Evolutionary conservation across 2,329 filamentous ascomycete species (phyloP).

Genomic region (Fusarium continuum): DNA sequence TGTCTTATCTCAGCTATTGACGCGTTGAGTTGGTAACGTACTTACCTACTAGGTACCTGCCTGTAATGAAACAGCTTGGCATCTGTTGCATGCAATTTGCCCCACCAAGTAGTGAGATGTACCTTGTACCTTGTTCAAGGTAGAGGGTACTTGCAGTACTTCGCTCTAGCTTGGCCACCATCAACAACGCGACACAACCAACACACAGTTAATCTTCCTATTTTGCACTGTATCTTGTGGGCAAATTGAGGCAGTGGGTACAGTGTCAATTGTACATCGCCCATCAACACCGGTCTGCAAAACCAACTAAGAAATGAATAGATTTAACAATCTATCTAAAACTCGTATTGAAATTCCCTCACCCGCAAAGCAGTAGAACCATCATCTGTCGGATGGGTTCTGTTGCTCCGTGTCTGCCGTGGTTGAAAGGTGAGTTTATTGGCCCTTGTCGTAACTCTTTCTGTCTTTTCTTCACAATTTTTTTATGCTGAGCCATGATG

Average conservation of each 20-base stretch:
- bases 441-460: neutral
- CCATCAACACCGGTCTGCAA: neutral
- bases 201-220: slow-evolving; percentile 4
- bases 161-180: slow-evolving; percentile 6
- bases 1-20: slow-evolving; percentile 16
- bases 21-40: slow-evolving; percentile 9
- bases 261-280: neutral
- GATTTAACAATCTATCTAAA: slow-evolving; percentile 1
- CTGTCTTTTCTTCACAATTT: neutral
- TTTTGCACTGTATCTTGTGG: slow-evolving; percentile 3
- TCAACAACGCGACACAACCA: slow-evolving; percentile 9
- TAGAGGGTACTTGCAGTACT: slow-evolving; percentile 17
- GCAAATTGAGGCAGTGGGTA: no score
- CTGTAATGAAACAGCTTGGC: slow-evolving; percentile 31
- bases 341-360: slow-evolving; percentile 23
- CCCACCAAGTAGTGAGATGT: slow-evolving; percentile 6
- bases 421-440: slow-evolving; percentile 12
- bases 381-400: neutral
- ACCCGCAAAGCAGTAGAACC: neutral
- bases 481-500: neutral
- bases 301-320: slow-evolving; percentile 9
- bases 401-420: slow-evolving; percentile 3
- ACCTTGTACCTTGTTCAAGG: slow-evolving; percentile 8
- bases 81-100: slow-evolving; percentile 6
- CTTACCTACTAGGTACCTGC: no score